Evolutionary conservation across 495 filamentous ascomycete species (phyloP), one percentile per base, ranked within the genome.

Genomic region (Tuber magnatum): DNA sequence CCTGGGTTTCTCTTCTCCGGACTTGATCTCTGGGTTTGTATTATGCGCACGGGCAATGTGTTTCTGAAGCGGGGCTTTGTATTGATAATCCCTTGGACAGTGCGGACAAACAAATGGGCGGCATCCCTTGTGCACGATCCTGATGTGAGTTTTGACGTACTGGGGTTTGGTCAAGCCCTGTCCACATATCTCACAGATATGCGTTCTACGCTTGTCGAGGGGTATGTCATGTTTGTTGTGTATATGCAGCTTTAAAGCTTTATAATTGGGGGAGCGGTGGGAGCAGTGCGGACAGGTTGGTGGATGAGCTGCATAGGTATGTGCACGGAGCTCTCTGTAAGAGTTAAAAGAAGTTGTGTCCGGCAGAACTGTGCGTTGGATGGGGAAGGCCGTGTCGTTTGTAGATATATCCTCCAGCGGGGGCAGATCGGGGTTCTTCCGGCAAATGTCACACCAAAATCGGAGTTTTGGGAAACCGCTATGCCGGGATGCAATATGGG

Each of bases 61-160:
- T 0, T 48, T 61, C 12, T 43, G 68, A 40, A 82, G 74, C 18
- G 77, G 71, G 24, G 78, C 68, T 42, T 81, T 82, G 61, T 82
- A 79, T 40, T 76, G 78, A 42, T 79, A 82, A 42, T 74, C 38
- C 75, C 76, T 75, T 18, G 70, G 71, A 69, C 81, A 82, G 18
- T 80, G 43, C 12, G 76, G 69, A 43, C 81, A 82, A 38, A 51
- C n/a, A 43, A 80, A 82, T 7, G 78, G 81, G 28, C 79, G 79
- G 18, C 76, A 84, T 40, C 90, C 89, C 74, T 91, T 85, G 80
- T 99, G 95, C 1, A 91, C 90, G 6, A 88, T 89, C 38, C 90
- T 89, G 73, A 93, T 86, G 80, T 99, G 95, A 0, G 89, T 88
- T 42, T 89, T 91, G 35, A 97, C 86, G 81, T 97, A 97, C 1